Percentiles rank a stretch among this genome's conserved stretches.
Evolutionary conservation across 163 green algal genomes (phyloP).

Genomic region (Volvox carteri): DNA sequence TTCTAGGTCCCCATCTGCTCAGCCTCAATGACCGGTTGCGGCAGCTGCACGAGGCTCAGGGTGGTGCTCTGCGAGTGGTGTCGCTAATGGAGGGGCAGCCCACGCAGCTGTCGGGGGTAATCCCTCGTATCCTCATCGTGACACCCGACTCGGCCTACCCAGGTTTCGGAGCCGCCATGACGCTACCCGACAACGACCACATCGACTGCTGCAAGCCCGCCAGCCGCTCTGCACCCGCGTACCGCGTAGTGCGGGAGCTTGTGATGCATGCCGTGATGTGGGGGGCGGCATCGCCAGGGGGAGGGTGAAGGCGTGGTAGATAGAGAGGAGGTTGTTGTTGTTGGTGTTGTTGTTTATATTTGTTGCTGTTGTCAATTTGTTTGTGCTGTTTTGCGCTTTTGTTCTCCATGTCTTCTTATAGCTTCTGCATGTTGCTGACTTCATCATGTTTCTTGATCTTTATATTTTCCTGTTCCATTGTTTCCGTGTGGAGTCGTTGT

Average conservation of each 20-base stretch:
- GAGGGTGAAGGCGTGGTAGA: not conserved
- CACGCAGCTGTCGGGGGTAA: constrained; percentile 60
- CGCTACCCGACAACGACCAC: constrained; percentile 86
- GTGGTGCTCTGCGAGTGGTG: constrained; percentile 38
- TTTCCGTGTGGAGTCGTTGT: no score
- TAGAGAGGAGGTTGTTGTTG: not conserved
- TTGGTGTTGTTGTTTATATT: not conserved
- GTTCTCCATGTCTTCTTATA: not conserved
- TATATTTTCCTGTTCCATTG: not conserved
- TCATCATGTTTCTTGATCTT: not conserved
- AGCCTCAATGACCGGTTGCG: constrained; percentile 54
- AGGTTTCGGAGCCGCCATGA: constrained; percentile 88
- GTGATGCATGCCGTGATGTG: constrained; percentile 19
- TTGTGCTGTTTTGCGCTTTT: not conserved
- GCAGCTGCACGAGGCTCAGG: constrained; percentile 52
- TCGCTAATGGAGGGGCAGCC: constrained; percentile 70
- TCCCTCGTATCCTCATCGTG: constrained; percentile 63
- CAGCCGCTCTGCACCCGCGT: constrained; percentile 66
- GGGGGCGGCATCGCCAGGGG: not conserved
- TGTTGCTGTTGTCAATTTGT: not conserved
- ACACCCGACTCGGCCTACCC: constrained; percentile 86
- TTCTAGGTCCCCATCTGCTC: constrained; percentile 65
- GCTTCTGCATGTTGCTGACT: not conserved
- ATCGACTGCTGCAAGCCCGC: constrained; percentile 90
- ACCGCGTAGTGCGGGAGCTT: constrained; percentile 56